Evolutionary conservation across 176 grass and related monocot species (phyloP).

Genomic region (Alopecurus myosuroides): DNA sequence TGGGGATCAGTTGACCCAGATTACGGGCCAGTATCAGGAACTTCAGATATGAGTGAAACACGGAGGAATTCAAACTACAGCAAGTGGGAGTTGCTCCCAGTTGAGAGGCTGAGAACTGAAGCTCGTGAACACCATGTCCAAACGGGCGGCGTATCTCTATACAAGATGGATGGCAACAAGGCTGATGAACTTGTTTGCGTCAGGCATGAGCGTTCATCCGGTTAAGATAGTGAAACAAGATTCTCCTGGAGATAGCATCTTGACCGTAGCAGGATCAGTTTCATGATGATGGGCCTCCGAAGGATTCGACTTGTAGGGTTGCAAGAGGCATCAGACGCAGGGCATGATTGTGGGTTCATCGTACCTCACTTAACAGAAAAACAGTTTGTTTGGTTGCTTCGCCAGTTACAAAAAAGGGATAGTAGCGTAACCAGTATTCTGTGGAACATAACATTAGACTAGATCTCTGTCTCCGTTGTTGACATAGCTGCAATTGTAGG

Average conservation of each 20-base stretch:
- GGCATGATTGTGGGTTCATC: neutral
- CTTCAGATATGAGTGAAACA: slow-evolving; percentile 62
- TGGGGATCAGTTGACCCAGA: slow-evolving; percentile 64
- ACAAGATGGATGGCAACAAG: slow-evolving; percentile 99
- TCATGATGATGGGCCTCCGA: neutral
- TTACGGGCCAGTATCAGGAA: slow-evolving; percentile 71
- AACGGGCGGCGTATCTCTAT: slow-evolving; percentile 64
- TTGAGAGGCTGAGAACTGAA: slow-evolving; percentile 65
- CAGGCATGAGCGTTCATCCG: slow-evolving; percentile 52
- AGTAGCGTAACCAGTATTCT: neutral
- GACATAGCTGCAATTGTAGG: neutral
- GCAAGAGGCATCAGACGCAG: neutral
- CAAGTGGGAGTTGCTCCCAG: slow-evolving; percentile 80
- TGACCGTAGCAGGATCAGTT: neutral
- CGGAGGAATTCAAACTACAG: slow-evolving; percentile 68
- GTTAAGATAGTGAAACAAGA: neutral
- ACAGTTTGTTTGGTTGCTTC: slow-evolving; percentile 1
- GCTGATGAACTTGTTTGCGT: slow-evolving; percentile 94
- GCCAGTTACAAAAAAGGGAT: neutral
- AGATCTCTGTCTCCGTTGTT: neutral
- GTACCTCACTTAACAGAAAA: neutral
- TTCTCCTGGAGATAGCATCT: neutral
- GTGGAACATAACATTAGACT: neutral
- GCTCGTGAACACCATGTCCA: slow-evolving; percentile 77
- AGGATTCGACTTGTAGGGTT: neutral